These are phyloP conservation scores for Ogataea neopini DNA, from an alignment of 805 yeast species.

Conservation along the genomic window DNA sequence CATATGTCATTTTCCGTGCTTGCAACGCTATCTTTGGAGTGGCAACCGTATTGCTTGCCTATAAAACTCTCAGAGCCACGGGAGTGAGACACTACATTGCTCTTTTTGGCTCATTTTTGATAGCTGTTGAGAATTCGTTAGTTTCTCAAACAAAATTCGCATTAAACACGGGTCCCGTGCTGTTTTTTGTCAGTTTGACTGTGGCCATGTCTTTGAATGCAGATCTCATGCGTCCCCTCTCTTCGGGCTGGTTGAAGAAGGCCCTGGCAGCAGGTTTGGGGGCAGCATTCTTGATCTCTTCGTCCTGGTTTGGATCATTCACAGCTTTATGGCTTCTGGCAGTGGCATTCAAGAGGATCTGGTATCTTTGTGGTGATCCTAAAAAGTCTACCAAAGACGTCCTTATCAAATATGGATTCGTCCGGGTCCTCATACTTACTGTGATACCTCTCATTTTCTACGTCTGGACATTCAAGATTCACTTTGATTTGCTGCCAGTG, in stretches of 20 bases:
- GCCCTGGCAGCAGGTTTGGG: conserved; percentile 49
- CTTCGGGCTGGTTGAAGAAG: conserved; percentile 53
- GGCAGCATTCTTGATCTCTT: conserved; percentile 57
- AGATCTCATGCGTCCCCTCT: conserved; percentile 42
- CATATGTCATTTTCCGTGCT: conserved; percentile 56
- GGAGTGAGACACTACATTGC: conserved; percentile 56
- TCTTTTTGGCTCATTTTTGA: conserved; percentile 49
- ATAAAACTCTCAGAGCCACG: conserved; percentile 52
- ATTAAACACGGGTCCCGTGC: conserved; percentile 45
- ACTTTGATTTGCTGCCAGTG: conserved; percentile 48
- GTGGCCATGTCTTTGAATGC: conserved; percentile 32
- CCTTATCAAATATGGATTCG: conserved; percentile 5
- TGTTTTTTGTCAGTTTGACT: conserved; percentile 48
- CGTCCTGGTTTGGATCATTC: conserved; percentile 71
- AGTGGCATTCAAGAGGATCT: conserved; percentile 48
- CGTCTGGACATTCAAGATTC: conserved; percentile 55
- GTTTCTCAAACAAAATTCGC: conserved; percentile 61
- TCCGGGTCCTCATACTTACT: conserved; percentile 45
- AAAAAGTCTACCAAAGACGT: conserved; percentile 44
- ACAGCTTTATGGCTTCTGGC: conserved; percentile 64
- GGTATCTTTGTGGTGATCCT: conserved; percentile 58
- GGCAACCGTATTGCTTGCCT: conserved; percentile 51
- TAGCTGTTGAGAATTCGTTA: conserved; percentile 64
- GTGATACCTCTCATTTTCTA: conserved; percentile 61
- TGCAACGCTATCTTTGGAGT: conserved; percentile 59